Evolutionary conservation across 2,329 filamentous ascomycete genomes (phyloP).

Genomic region (Aspergillus proliferans): DNA sequence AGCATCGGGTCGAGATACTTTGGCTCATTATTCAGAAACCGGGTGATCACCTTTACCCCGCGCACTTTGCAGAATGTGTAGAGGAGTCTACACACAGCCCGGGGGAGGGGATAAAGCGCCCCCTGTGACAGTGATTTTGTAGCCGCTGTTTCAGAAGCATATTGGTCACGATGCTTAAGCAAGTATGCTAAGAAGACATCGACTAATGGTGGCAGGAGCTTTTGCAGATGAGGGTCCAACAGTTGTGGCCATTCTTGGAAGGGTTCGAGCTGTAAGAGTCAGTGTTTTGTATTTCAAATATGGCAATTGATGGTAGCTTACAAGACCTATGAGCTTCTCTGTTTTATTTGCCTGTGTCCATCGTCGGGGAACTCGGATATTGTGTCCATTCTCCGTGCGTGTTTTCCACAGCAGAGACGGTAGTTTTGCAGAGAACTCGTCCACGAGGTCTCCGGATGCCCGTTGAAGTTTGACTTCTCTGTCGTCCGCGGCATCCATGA

Average conservation of each 20-base stretch:
- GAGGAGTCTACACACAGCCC: conserved; percentile 70
- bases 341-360: conserved; percentile 34
- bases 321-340: conserved; percentile 34
- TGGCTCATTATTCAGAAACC: conserved; percentile 86
- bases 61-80: conserved; percentile 93
- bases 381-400: conserved; percentile 14
- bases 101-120: conserved; percentile 49
- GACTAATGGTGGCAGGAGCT: conserved; percentile 67
- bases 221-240: conserved; percentile 74
- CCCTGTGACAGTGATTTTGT: conserved; percentile 29
- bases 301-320: conserved; percentile 17
- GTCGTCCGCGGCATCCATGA: conserved; percentile 42
- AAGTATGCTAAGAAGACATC: conserved; percentile 68
- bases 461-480: conserved; percentile 43
- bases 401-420: conserved; percentile 38
- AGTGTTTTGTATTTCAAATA: neutral
- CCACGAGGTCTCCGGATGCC: conserved; percentile 38
- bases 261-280: conserved; percentile 57
- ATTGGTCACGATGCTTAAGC: conserved; percentile 33
- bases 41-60: conserved; percentile 84
- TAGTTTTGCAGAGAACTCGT: conserved; percentile 37
- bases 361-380: conserved; percentile 28
- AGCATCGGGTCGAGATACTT: conserved; percentile 76
- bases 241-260: conserved; percentile 96
- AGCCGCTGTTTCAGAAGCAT: conserved; percentile 25